Evolutionary conservation across 2,329 filamentous ascomycete genomes (phyloP).

Genomic region (Sporothrix pseudoabietina): DNA sequence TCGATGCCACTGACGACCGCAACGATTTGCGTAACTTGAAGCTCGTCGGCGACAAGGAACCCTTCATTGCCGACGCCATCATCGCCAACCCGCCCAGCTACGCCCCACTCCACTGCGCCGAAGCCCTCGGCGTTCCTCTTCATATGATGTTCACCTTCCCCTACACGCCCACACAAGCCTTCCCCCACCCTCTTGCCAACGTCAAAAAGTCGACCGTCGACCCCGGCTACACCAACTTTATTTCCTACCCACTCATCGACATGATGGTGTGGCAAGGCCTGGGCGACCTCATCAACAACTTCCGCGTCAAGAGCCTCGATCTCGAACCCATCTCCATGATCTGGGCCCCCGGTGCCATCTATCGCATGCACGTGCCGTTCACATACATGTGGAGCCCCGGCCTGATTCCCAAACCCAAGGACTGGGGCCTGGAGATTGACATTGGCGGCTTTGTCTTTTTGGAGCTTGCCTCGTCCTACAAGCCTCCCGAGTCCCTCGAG

Average conservation of each 20-base stretch:
- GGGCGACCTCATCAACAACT: conserved; percentile 75
- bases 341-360: conserved; percentile 74
- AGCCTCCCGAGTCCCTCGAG: conserved; percentile 58
- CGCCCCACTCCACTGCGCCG: conserved; percentile 77
- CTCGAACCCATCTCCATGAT: conserved; percentile 74
- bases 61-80: conserved; percentile 75
- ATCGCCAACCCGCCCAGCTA: conserved; percentile 82
- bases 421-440: conserved; percentile 71
- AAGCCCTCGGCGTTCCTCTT: conserved; percentile 73
- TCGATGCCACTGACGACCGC: conserved; percentile 71
- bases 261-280: conserved; percentile 91
- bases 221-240: conserved; percentile 74
- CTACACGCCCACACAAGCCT: conserved; percentile 72
- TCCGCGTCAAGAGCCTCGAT: conserved; percentile 67
- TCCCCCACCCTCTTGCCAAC: conserved; percentile 76
- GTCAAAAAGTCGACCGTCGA: conserved; percentile 74
- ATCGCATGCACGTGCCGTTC: conserved; percentile 72
- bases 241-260: conserved; percentile 77
- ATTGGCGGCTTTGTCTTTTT: conserved; percentile 79
- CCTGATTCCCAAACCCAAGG: conserved; percentile 66
- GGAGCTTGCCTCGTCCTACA: conserved; percentile 64
- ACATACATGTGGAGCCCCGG: conserved; percentile 73
- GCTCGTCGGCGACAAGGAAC: conserved; percentile 63
- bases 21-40: conserved; percentile 61
- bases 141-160: conserved; percentile 91